Conservation (phyloP, 192 early-diverging fungal species). For the Piromyces finnis region DNA sequence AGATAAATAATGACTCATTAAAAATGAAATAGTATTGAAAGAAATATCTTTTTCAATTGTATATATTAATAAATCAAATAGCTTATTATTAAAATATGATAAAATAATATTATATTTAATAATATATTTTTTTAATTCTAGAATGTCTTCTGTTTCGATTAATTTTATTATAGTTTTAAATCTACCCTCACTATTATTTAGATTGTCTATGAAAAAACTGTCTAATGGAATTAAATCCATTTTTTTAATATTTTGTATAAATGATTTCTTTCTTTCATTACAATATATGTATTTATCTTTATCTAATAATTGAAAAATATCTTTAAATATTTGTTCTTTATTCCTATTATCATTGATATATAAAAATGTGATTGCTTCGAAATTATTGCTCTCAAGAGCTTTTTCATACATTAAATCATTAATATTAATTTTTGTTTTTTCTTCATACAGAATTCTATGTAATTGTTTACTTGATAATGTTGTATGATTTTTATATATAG, state of each 20-base stretch:
- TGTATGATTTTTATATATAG: neutral
- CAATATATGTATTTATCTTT: neutral
- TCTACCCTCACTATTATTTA: neutral
- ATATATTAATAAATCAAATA: neutral
- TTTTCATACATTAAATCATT: neutral
- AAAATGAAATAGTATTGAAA: neutral
- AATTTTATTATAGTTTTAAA: neutral
- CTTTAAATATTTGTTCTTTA: neutral
- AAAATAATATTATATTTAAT: neutral
- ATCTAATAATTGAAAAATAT: neutral
- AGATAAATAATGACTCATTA: neutral
- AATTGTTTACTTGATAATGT: neutral
- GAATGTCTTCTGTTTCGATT: neutral
- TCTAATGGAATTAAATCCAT: neutral
- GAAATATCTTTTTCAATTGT: neutral
- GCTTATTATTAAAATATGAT: neutral
- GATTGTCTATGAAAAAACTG: neutral
- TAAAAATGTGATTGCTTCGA: neutral
- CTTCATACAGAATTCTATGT: neutral
- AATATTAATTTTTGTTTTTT: neutral
- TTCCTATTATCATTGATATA: neutral
- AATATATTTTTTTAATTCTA: neutral
- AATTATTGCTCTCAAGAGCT: neutral
- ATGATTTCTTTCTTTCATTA: neutral
- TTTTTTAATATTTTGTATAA: neutral